A percentile compares a stretch with the other conserved stretches of the same genome.
Conservation (phyloP, 2,329 filamentous ascomycete genomes). For the Thelonectria discophora region DNA sequence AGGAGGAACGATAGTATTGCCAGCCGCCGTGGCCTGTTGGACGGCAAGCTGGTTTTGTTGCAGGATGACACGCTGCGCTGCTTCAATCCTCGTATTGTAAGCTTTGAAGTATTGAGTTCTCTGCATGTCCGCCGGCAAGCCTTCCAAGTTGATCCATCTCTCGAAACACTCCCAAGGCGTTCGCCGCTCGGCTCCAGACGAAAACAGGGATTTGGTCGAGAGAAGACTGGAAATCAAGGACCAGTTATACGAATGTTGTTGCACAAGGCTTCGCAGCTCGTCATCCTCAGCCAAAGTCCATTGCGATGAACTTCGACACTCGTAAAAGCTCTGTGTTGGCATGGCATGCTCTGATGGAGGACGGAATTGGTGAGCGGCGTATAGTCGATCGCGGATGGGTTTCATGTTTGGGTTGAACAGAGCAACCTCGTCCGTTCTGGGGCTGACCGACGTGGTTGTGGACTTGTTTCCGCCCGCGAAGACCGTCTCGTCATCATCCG, state of each 20-base stretch:
- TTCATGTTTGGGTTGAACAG: slow-evolving; percentile 92
- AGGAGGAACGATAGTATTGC: slow-evolving; percentile 49
- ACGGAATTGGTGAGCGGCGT: slow-evolving; percentile 90
- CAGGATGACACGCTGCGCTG: slow-evolving; percentile 63
- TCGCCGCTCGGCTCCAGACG: slow-evolving; percentile 86
- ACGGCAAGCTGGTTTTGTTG: slow-evolving; percentile 61
- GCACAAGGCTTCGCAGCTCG: slow-evolving; percentile 82
- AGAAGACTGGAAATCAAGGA: slow-evolving; percentile 88
- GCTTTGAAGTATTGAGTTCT: slow-evolving; percentile 94
- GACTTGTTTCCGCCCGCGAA: slow-evolving; percentile 63
- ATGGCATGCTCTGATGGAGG: slow-evolving; percentile 92
- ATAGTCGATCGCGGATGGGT: slow-evolving; percentile 85
- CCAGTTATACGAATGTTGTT: slow-evolving; percentile 98
- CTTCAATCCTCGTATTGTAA: slow-evolving; percentile 68
- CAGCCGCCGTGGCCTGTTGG: slow-evolving; percentile 59
- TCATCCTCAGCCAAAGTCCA: slow-evolving; percentile 94
- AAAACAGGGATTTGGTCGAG: slow-evolving; percentile 75
- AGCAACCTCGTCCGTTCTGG: slow-evolving; percentile 80
- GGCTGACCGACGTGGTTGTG: slow-evolving; percentile 62
- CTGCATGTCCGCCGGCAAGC: slow-evolving; percentile 89
- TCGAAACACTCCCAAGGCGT: slow-evolving; percentile 99
- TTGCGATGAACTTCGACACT: slow-evolving; percentile 84
- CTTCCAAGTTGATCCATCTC: slow-evolving; percentile 92
- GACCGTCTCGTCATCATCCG: slow-evolving; percentile 65
- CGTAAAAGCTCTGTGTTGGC: slow-evolving; percentile 91